Percentiles rank a stretch among this genome's conserved stretches.
Evolutionary conservation across 257 asterid species (phyloP).

Genomic region (Salvia miltiorrhiza): DNA sequence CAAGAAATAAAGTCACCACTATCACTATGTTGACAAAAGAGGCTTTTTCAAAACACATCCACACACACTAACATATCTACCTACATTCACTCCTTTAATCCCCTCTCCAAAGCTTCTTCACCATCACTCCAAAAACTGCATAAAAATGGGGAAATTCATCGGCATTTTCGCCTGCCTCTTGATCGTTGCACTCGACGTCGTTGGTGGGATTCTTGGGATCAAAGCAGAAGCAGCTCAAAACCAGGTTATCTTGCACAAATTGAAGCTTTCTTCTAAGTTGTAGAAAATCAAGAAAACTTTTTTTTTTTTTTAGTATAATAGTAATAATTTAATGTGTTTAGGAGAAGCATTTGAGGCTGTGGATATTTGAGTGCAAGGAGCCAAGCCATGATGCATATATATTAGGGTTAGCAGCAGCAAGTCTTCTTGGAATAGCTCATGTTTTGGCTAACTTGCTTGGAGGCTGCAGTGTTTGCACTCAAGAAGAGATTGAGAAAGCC

Average conservation of each 20-base stretch:
- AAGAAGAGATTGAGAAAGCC: slow-evolving; percentile 45
- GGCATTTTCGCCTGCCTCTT: slow-evolving; percentile 66
- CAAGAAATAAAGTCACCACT: slow-evolving; percentile 35
- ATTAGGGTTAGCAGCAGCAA: slow-evolving; percentile 64
- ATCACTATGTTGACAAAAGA: slow-evolving; percentile 53
- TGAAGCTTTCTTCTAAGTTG: not conserved
- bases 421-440: slow-evolving; percentile 68
- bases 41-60: slow-evolving; percentile 32
- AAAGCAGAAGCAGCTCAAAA: slow-evolving; percentile 87
- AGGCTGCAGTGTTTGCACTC: slow-evolving; percentile 58
- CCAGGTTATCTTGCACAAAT: slow-evolving; percentile 44
- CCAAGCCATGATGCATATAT: slow-evolving; percentile 86
- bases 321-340: too few relatives aligned
- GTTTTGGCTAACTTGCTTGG: slow-evolving; percentile 69
- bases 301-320: too few relatives aligned
- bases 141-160: slow-evolving; percentile 55
- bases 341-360: slow-evolving; percentile 77
- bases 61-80: not conserved
- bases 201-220: slow-evolving; percentile 78
- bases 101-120: not conserved
- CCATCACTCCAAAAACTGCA: not conserved
- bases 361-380: slow-evolving; percentile 83
- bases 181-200: slow-evolving; percentile 66
- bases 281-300: too few relatives aligned
- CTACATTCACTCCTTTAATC: not conserved